A percentile compares a stretch with the other conserved stretches of the same genome.
Evolutionary conservation across 2,329 filamentous ascomycete genomes (phyloP).

Genomic region (Plenodomus tracheiphilus): DNA sequence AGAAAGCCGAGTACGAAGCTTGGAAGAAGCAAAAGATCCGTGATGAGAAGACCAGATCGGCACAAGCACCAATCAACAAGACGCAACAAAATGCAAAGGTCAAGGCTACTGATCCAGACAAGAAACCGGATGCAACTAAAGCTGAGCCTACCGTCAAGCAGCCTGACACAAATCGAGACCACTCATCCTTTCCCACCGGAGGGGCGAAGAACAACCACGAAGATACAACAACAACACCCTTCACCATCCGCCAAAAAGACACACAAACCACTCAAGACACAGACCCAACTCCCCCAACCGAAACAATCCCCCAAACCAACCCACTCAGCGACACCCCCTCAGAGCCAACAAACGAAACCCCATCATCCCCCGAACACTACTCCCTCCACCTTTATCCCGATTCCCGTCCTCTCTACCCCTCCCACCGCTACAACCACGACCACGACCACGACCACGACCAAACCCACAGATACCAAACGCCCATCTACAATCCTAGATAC

Average conservation of each 20-base stretch:
- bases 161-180: neutral
- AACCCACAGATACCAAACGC: too few relatives aligned
- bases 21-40: constrained; percentile 18
- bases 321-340: neutral
- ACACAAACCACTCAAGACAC: too few relatives aligned
- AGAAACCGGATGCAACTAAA: too few relatives aligned
- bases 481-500: too few relatives aligned
- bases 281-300: neutral
- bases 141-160: neutral
- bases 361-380: neutral
- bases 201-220: neutral
- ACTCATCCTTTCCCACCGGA: neutral
- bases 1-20: constrained; percentile 25
- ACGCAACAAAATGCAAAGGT: constrained; percentile 4
- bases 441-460: too few relatives aligned
- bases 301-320: neutral
- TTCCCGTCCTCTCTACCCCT: too few relatives aligned
- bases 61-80: constrained; percentile 5
- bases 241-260: neutral
- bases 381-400: neutral
- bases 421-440: too few relatives aligned
- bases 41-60: constrained; percentile 6
- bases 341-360: neutral
- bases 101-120: constrained; percentile 2
- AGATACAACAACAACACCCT: neutral